Conservation (phyloP, 352 stramenopile species). For the Globisporangium iwayamae region DNA sequence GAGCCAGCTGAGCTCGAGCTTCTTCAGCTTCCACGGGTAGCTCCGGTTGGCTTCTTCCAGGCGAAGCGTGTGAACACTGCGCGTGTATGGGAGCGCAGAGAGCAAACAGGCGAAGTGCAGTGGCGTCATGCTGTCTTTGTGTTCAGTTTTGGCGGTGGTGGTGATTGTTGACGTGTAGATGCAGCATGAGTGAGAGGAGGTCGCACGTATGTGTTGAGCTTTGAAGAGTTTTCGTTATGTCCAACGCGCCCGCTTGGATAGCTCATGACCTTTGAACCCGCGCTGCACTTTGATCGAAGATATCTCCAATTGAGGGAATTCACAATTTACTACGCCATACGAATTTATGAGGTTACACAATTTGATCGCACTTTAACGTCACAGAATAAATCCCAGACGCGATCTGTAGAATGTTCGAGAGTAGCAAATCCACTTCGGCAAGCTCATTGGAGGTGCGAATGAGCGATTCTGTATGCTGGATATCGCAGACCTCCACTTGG, state of each 20-base stretch:
- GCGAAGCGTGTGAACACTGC: background rate
- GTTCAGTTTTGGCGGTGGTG: too few species aligned
- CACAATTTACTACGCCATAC: too few species aligned
- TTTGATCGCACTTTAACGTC: too few species aligned
- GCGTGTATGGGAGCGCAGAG: conserved; percentile 4
- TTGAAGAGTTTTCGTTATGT: too few species aligned
- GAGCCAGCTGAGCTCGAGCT: conserved; percentile 10
- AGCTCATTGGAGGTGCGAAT: background rate
- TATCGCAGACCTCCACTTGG: background rate
- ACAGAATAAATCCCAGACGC: background rate
- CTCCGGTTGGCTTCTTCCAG: conserved; percentile 1
- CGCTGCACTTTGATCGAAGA: too few species aligned
- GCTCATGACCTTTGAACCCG: too few species aligned
- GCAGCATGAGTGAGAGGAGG: too few species aligned
- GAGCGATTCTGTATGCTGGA: background rate
- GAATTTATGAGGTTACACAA: too few species aligned
- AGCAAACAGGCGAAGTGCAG: conserved; percentile 2
- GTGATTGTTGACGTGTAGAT: too few species aligned
- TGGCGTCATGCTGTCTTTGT: conserved; percentile 5
- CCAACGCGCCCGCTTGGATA: too few species aligned
- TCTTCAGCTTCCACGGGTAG: conserved; percentile 1
- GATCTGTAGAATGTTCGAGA: background rate
- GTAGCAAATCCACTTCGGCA: background rate
- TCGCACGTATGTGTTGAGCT: too few species aligned
- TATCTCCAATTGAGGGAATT: too few species aligned